Base-by-base conservation (phyloP, 768 basidiomycete species). In the Calocybe cyanea region DNA sequence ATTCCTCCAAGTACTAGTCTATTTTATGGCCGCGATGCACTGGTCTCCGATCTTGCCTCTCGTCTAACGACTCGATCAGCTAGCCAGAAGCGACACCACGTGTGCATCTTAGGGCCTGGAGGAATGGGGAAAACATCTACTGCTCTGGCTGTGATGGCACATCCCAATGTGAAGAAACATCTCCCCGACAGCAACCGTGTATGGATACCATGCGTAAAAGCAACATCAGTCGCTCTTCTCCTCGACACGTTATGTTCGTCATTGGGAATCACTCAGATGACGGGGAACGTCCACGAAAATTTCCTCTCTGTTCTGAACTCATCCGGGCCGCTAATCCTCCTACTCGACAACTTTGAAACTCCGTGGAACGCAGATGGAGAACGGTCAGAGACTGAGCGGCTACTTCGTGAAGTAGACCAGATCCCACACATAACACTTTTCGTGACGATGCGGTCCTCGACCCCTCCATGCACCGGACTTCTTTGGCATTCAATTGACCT, bases 281-380 rank as follows among this genome's bases (percentile, higher is more conserved):
- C 45, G 31, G 43, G 48, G 5, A 40, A 50, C 25, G 39, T 57
- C 5, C 25, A 63, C 6, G 50, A 58, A 6, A 36, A 43, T 11
- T 45, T 64, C 15, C 39, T 51, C n/a, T 40, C 30, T 3, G 49
- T 37, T n/a, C 51, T 63, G 7, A 39, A 24, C 10, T 41, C 39
- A 35, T 35, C 36, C 7, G 34, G 34, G 10, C 46, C 52, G 7
- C 54, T 41, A 32, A 41, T 67, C 10, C 25, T 68, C 36, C 52
- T 62, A 10, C 44, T 67, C 7, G 66, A 67, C 41, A 67, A 67
- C 40, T 60, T 67, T 8, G 66, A 68, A 47, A 64, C 63, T 2
- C 55, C 59, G 0, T 68, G 64, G 65, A 63, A 64, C n/a, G 17
- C n/a, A n/a, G 34, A 35, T 6, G 34, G 34, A 6, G 34, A n/a